A percentile compares a stretch with the other conserved stretches of the same genome.
These are phyloP conservation scores for Sugiyamaella floridensis DNA, from an alignment of 805 yeast genomes.

Conservation along the genomic window DNA sequence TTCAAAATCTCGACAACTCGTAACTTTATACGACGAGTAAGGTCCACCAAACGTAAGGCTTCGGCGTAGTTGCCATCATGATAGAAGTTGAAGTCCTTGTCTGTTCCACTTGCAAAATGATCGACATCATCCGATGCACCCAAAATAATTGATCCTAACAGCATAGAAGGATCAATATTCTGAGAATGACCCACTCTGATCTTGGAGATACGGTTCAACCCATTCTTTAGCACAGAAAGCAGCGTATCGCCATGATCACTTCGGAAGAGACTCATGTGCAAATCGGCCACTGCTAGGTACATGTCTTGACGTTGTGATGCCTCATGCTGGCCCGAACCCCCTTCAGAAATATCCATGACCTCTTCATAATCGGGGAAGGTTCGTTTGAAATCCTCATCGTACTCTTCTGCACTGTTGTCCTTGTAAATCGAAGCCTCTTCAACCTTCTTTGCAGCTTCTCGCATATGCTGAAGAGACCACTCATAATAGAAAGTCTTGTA, in stretches of 20 bases:
- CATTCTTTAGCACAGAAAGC: background rate
- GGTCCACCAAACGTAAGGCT: slow-evolving; percentile 48
- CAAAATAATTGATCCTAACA: background rate
- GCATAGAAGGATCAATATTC: background rate
- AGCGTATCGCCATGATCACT: background rate
- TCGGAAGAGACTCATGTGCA: slow-evolving; percentile 2
- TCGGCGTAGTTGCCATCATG: slow-evolving; percentile 54
- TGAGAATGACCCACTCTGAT: background rate
- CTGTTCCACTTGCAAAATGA: background rate
- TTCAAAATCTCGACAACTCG: slow-evolving; percentile 42
- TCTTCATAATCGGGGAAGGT: slow-evolving; percentile 87
- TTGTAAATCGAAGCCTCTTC: slow-evolving; percentile 58
- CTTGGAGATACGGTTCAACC: background rate
- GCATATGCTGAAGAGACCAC: slow-evolving; percentile 71
- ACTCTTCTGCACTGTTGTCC: slow-evolving; percentile 54
- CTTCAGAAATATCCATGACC: slow-evolving; percentile 35
- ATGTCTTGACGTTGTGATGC: background rate
- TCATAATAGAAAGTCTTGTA: slow-evolving; percentile 48
- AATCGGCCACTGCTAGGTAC: background rate
- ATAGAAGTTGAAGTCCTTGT: slow-evolving; percentile 47
- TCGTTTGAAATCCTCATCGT: slow-evolving; percentile 72
- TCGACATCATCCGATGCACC: background rate
- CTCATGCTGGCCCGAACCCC: slow-evolving; percentile 4
- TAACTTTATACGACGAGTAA: slow-evolving; percentile 40
- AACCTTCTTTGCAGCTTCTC: slow-evolving; percentile 43